Evolutionary conservation across 441 rosid genomes (phyloP).

Genomic region (Aquilaria agallochum): DNA sequence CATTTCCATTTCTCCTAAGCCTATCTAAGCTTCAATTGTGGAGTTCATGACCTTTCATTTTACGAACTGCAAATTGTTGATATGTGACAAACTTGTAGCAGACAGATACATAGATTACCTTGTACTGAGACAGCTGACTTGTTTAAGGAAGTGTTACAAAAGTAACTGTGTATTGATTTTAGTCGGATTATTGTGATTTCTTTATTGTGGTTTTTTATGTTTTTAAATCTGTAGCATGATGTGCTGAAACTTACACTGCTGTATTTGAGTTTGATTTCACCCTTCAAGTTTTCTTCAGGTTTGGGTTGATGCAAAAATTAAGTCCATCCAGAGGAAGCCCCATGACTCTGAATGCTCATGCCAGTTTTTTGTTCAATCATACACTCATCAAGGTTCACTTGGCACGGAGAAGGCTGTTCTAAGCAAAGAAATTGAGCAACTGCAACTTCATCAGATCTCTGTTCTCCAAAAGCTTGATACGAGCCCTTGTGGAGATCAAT

Average conservation of each 20-base stretch:
- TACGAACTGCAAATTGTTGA: too few relatives aligned
- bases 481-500: constrained; percentile 37
- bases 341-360: constrained; percentile 67
- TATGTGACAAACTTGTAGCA: too few relatives aligned
- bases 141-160: too few relatives aligned
- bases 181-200: too few relatives aligned
- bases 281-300: constrained; percentile 38
- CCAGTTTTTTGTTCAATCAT: constrained; percentile 47
- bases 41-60: neutral
- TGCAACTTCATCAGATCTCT: constrained; percentile 52
- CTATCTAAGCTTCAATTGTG: neutral
- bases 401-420: constrained; percentile 54
- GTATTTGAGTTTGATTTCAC: constrained; percentile 12
- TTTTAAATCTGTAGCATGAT: too few relatives aligned
- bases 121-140: too few relatives aligned
- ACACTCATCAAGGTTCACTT: constrained; percentile 48
- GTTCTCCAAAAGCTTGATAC: constrained; percentile 62
- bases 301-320: constrained; percentile 78
- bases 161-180: too few relatives aligned
- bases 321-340: constrained; percentile 73
- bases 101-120: too few relatives aligned
- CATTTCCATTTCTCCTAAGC: neutral
- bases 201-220: too few relatives aligned
- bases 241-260: neutral
- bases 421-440: constrained; percentile 35